phyloP scores from a whole-genome alignment of 2,329 filamentous ascomycete species.

The Coniochaeta prunicola region DNA sequence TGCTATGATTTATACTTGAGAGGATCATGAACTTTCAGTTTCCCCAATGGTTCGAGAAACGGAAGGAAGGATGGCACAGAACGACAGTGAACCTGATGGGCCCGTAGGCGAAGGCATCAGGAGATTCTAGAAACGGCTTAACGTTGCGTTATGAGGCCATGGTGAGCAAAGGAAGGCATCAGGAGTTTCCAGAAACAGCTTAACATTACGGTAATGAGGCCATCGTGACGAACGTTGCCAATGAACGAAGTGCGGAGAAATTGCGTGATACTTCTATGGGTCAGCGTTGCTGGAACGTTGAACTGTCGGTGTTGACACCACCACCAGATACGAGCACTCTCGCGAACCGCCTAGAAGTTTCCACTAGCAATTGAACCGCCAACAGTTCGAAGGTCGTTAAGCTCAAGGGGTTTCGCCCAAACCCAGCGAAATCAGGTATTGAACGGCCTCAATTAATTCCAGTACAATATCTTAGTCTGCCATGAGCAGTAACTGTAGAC shows the following conservation, averaged over 20 bases:
- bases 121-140: constrained; percentile 2
- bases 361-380: background rate
- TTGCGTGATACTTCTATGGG: background rate
- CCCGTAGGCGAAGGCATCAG: background rate
- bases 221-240: background rate
- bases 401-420: background rate
- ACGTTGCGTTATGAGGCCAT: background rate
- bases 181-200: constrained; percentile 2
- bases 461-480: background rate
- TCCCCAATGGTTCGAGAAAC: background rate
- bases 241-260: background rate
- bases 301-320: background rate
- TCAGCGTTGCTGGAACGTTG: background rate
- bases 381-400: background rate
- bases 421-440: background rate
- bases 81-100: background rate
- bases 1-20: background rate
- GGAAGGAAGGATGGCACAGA: background rate
- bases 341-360: background rate
- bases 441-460: background rate
- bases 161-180: background rate
- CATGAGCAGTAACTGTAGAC: background rate
- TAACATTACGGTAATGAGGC: background rate
- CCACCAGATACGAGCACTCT: background rate
- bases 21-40: background rate